Base-by-base conservation (phyloP, 306 rosid species). In the Myrica gale region DNA sequence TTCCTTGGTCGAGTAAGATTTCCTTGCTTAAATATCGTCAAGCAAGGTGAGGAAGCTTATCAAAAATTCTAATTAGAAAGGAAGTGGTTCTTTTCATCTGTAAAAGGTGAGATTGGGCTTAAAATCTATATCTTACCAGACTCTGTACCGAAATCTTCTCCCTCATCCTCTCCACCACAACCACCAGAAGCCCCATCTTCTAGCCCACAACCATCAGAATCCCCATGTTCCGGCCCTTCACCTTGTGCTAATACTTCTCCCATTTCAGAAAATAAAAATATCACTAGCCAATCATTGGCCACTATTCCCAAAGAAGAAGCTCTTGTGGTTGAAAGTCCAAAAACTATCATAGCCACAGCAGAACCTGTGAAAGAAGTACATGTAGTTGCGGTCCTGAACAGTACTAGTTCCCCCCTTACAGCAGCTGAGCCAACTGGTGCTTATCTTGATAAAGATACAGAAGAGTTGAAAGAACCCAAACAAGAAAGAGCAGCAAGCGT, bases 41-140 rank as follows among this genome's bases (percentile, higher is more conserved):
- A 56, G 77, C 60, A 89, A 87, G 92, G 96, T 6, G 85, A 88
- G 66, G 88, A 84, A 84, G 90, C 84, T 73, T 86, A 89, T 74
- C 93, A 89, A 80, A 82, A 60, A 79, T 86, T 82, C 78, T 89
- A 78, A 7, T 78, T 87, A 17, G 89, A 85, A 73, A 88, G 81
- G 58, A 91, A 86, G 86, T 83, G 87, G 87, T 68, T 88, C 81
- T 78, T 86, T 72, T 86, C 90, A 45, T 23, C 91, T 80, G 95
- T 86, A 68, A 89, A 83, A 80, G 97, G 97, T 63, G 95, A 89
- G 79, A 86, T 88, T 88, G 91, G 91, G 82, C 84, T 91, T 6
- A 89, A 88, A 91, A 66, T 85, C 19, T 91, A 88, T 48, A 55
- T 84, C 79, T 71, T 86, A 79, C 79, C 84, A 72, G 85, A 78